phyloP scores from a whole-genome alignment of 2,329 filamentous ascomycete species.

The Coniochaeta hoffmannii region DNA sequence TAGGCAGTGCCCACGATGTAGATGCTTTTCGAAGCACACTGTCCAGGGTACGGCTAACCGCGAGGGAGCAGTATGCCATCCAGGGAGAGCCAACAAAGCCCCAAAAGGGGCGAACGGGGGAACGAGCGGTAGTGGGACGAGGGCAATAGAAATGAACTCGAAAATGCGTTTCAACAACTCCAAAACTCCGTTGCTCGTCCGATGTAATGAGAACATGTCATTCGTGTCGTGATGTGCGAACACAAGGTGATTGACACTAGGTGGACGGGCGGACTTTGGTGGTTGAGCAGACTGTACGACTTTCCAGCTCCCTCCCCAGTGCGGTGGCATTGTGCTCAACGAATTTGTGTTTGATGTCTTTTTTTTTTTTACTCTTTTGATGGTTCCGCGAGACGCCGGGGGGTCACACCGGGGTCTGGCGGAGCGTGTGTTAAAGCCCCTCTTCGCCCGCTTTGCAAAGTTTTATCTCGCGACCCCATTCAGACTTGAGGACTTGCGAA shows the following conservation, averaged over 20 bases:
- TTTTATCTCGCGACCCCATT: conserved; percentile 98
- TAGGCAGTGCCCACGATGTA: too few species aligned
- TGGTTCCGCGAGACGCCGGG: background rate
- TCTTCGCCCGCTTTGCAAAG: conserved; percentile 95
- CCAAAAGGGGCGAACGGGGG: background rate
- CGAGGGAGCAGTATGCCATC: background rate
- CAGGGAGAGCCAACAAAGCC: background rate
- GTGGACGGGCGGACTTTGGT: background rate
- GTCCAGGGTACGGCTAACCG: background rate
- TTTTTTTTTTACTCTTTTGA: background rate
- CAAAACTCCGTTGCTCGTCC: background rate
- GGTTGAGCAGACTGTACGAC: background rate
- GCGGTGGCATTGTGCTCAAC: background rate
- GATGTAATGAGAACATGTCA: background rate
- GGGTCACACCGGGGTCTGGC: conserved; percentile 11
- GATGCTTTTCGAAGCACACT: background rate
- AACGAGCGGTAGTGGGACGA: background rate
- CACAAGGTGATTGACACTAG: background rate
- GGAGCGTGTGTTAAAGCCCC: conserved; percentile 57
- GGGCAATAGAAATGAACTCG: background rate
- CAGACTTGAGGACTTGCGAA: conserved; percentile 93
- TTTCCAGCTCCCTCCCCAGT: background rate
- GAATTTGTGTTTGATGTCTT: background rate
- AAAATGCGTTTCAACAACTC: background rate
- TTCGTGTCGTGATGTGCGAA: background rate